A percentile compares a stretch with the other conserved stretches of the same genome.
Conservation (phyloP, 345 rosid species). For the Brassica incana region DNA sequence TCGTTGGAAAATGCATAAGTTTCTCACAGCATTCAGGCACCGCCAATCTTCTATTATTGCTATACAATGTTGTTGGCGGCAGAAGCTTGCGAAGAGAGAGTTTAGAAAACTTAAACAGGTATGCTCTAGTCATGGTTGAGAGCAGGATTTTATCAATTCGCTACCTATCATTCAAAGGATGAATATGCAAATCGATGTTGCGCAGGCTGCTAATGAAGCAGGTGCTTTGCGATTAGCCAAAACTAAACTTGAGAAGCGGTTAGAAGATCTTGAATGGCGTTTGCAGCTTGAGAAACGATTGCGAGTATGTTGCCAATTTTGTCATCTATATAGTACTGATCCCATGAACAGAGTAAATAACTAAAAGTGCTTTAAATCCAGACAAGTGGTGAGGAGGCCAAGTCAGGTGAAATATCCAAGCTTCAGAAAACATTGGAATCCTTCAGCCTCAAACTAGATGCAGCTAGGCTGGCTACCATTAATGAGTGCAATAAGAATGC, state of each 20-base stretch:
- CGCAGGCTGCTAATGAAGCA: constrained; percentile 89
- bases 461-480: constrained; percentile 79
- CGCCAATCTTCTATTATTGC: constrained; percentile 67
- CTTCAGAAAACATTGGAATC: constrained; percentile 72
- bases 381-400: constrained; percentile 82
- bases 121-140: constrained; percentile 19
- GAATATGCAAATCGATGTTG: constrained; percentile 24
- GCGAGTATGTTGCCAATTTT: constrained; percentile 59
- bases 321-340: constrained; percentile 24
- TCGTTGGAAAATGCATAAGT: constrained; percentile 71
- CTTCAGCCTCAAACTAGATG: constrained; percentile 85
- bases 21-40: constrained; percentile 58
- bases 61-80: constrained; percentile 88
- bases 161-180: constrained; percentile 20
- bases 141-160: constrained; percentile 16
- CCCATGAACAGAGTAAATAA: constrained; percentile 18
- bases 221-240: constrained; percentile 94
- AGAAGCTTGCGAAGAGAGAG: constrained; percentile 82
- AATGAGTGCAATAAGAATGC: constrained; percentile 89
- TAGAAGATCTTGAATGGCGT: constrained; percentile 94
- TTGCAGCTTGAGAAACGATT: constrained; percentile 83
- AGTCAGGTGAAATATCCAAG: constrained; percentile 68
- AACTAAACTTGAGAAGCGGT: constrained; percentile 88
- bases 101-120: constrained; percentile 75
- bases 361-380: constrained; percentile 36